Percentiles rank a stretch among this genome's conserved stretches.
phyloP scores from a whole-genome alignment of 306 rosid genomes.

The Sechiopsis laciniata region DNA sequence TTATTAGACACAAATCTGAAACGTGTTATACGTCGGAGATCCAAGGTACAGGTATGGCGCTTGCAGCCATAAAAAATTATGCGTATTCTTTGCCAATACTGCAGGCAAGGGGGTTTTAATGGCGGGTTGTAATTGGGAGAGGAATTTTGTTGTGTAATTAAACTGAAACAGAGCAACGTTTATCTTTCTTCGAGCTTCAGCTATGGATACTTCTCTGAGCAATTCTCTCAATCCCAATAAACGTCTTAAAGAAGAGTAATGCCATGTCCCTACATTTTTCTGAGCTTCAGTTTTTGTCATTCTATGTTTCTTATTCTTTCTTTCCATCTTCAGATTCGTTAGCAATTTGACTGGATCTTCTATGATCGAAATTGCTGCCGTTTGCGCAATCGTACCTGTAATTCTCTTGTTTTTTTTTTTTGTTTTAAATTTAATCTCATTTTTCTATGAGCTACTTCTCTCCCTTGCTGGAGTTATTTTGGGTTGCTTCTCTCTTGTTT shows the following conservation, averaged over 20 bases:
- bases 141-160: background rate
- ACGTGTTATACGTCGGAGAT: too few species aligned
- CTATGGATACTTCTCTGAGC: conserved; percentile 56
- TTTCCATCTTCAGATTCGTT: conserved; percentile 40
- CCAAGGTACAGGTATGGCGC: too few species aligned
- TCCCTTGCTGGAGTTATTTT: background rate
- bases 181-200: background rate
- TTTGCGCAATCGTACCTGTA: conserved; percentile 39
- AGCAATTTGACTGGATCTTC: conserved; percentile 57
- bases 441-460: background rate
- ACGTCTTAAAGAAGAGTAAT: conserved; percentile 76
- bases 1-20: too few species aligned
- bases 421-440: background rate
- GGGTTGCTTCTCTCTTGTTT: background rate
- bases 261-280: conserved; percentile 13
- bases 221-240: conserved; percentile 52
- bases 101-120: background rate
- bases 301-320: background rate
- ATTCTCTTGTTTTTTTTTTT: background rate
- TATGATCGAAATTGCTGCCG: conserved; percentile 52
- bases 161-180: background rate
- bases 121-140: background rate
- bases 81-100: too few species aligned
- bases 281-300: conserved; percentile 8
- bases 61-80: too few species aligned